These are phyloP conservation scores for Escallonia herrerae DNA, from an alignment of 129 eudicot species.

Conservation along the genomic window DNA sequence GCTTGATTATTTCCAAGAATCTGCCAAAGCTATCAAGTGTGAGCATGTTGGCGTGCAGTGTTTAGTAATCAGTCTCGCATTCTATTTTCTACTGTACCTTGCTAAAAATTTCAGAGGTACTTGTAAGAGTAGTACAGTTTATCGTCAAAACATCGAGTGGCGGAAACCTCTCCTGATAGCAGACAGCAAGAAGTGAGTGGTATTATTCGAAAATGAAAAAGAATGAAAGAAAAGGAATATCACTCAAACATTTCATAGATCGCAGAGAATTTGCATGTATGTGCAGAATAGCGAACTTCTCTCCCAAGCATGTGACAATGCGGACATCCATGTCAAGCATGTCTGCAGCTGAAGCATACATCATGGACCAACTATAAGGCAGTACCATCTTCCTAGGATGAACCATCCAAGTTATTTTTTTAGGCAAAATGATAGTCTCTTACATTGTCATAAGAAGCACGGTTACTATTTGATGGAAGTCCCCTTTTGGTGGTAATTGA, in stretches of 20 bases:
- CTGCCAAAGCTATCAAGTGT: constrained; percentile 29
- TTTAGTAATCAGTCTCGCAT: neutral
- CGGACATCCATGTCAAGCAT: too few species aligned
- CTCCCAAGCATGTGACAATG: neutral
- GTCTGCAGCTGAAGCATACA: too few species aligned
- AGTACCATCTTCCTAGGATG: too few species aligned
- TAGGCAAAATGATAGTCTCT: too few species aligned
- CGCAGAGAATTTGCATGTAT: neutral
- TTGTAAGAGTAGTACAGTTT: constrained; percentile 67
- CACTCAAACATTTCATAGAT: neutral
- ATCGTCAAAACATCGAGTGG: constrained; percentile 52
- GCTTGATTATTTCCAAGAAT: constrained; percentile 51
- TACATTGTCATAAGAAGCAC: too few species aligned
- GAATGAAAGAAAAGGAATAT: too few species aligned
- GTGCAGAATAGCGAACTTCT: neutral
- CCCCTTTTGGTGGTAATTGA: too few species aligned
- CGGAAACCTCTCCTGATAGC: constrained; percentile 48
- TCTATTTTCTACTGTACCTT: constrained; percentile 45
- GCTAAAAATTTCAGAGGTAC: constrained; percentile 53
- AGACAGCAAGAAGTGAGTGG: constrained; percentile 11
- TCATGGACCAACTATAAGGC: too few species aligned
- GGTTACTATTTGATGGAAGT: too few species aligned
- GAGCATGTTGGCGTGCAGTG: constrained; percentile 14
- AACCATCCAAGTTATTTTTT: too few species aligned
- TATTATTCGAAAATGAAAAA: neutral